Evolutionary conservation across 495 filamentous ascomycete genomes (phyloP).

Genomic region (Rhypophila decipiens): DNA sequence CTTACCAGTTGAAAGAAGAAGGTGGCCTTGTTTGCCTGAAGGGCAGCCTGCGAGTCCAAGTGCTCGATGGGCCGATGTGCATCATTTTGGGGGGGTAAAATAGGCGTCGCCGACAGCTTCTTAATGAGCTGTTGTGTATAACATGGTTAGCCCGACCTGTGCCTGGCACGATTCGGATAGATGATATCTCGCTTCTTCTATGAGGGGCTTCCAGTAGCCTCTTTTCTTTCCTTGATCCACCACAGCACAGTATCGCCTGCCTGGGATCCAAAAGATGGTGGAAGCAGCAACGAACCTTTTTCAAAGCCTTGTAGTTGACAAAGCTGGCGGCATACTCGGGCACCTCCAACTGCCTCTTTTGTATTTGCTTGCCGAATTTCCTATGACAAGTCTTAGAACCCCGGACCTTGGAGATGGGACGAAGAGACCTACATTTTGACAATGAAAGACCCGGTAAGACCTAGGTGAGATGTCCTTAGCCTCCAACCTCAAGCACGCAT

Average conservation of each 20-base stretch:
- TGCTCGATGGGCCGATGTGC: conserved; percentile 34
- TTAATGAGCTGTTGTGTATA: conserved; percentile 82
- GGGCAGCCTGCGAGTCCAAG: conserved; percentile 73
- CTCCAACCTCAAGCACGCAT: conserved; percentile 10
- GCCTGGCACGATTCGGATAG: neutral
- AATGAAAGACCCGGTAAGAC: conserved; percentile 2
- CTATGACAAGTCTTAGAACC: conserved; percentile 37
- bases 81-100: conserved; percentile 67
- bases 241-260: no score
- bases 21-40: conserved; percentile 95
- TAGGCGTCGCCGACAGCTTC: conserved; percentile 85
- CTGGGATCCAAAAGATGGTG: neutral
- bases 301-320: conserved; percentile 97
- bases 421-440: conserved; percentile 13
- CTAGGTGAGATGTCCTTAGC: neutral
- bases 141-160: conserved; percentile 2
- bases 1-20: conserved; percentile 96
- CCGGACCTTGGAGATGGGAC: neutral
- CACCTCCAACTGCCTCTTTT: conserved; percentile 96
- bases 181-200: neutral
- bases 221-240: no score
- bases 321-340: conserved; percentile 99
- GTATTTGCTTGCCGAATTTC: conserved; percentile 99
- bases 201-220: no score
- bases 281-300: conserved; percentile 61